Conservation (phyloP, 2,329 filamentous ascomycete genomes). For the Arthrobotrys sphaeroides region DNA sequence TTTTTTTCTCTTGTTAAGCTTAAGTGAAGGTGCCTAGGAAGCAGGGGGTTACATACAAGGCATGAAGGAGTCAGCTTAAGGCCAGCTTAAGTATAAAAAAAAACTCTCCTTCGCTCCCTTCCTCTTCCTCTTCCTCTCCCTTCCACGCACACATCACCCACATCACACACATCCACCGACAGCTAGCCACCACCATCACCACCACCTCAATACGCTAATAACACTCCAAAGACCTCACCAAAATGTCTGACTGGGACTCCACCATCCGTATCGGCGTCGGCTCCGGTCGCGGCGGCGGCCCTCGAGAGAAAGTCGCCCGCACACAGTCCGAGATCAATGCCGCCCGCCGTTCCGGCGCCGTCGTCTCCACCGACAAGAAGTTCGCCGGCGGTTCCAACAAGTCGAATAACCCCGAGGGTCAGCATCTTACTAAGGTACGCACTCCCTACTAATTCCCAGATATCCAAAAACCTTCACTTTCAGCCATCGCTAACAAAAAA, state of each 20-base stretch:
- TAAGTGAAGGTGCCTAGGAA: neutral
- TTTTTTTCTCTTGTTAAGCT: neutral
- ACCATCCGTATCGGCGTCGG: conserved; percentile 91
- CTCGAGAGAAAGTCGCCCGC: conserved; percentile 87
- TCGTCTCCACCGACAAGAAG: conserved; percentile 94
- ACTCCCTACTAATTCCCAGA: neutral
- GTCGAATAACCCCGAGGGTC: conserved; percentile 74
- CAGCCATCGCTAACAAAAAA: neutral
- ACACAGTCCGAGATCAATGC: conserved; percentile 85
- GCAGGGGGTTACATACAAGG: neutral
- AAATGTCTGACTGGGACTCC: conserved; percentile 81
- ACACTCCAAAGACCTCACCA: neutral
- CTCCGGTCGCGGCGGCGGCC: conserved; percentile 71
- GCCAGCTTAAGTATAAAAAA: neutral
- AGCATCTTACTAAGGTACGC: conserved; percentile 76
- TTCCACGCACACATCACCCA: neutral
- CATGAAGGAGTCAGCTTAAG: neutral
- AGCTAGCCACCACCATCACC: neutral
- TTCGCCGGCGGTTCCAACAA: conserved; percentile 44
- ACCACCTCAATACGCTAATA: neutral
- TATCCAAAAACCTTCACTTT: too few relatives aligned
- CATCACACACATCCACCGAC: neutral
- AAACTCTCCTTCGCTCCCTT: conserved; percentile 4
- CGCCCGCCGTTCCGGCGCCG: conserved; percentile 78
- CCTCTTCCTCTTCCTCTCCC: neutral